A percentile compares a stretch with the other conserved stretches of the same genome.
phyloP scores from a whole-genome alignment of 1,139 yeast genomes.

The Yamadazyma epiphylla region DNA sequence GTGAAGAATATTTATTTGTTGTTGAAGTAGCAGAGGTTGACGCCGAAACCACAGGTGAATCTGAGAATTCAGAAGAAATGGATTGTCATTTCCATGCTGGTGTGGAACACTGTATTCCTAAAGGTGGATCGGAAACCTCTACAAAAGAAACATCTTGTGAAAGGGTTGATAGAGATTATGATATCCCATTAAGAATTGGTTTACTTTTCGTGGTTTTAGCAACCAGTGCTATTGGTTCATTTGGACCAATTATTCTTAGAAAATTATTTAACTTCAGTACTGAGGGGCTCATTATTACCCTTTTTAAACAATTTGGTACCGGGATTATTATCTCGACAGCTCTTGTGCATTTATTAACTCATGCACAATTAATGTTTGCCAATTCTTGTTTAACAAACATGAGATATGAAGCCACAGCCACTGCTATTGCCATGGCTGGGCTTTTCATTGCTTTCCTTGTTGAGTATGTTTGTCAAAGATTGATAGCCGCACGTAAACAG shows the following conservation, averaged over 20 bases:
- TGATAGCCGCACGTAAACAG: slow-evolving; percentile 7
- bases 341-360: slow-evolving; percentile 20
- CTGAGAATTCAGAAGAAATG: slow-evolving; percentile 9
- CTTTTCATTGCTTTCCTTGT: slow-evolving; percentile 26
- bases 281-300: slow-evolving; percentile 15
- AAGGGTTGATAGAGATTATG: slow-evolving; percentile 21
- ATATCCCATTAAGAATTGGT: slow-evolving; percentile 25
- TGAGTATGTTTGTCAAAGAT: slow-evolving; percentile 17
- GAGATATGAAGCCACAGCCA: slow-evolving; percentile 25
- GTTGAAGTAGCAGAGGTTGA: slow-evolving; percentile 8
- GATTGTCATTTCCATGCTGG: slow-evolving; percentile 39
- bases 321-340: slow-evolving; percentile 26
- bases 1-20: slow-evolving; percentile 21
- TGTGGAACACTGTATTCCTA: slow-evolving; percentile 31
- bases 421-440: slow-evolving; percentile 33
- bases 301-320: slow-evolving; percentile 25
- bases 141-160: slow-evolving; percentile 10
- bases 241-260: slow-evolving; percentile 18
- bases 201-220: slow-evolving; percentile 27
- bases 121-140: slow-evolving; percentile 4
- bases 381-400: slow-evolving; percentile 19
- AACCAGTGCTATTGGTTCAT: slow-evolving; percentile 26
- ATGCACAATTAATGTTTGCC: slow-evolving; percentile 20
- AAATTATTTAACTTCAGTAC: slow-evolving; percentile 17
- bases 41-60: slow-evolving; percentile 1